phyloP scores from a whole-genome alignment of 805 yeast genomes.

The Metschnikowia colocasiae region DNA sequence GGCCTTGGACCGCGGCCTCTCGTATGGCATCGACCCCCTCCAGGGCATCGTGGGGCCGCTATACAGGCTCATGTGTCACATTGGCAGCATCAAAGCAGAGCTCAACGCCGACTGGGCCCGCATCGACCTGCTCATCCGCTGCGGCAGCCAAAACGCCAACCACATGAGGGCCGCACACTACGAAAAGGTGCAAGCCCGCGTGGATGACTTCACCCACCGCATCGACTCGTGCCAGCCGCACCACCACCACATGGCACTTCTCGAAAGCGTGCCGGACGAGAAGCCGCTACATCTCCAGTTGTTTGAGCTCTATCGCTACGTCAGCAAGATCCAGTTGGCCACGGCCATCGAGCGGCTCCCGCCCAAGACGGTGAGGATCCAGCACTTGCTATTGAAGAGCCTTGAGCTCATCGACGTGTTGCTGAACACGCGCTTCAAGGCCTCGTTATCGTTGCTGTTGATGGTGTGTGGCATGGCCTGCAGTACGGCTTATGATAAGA shows the following conservation, averaged over 20 bases:
- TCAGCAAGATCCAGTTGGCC: conserved; percentile 16
- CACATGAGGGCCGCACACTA: conserved; percentile 10
- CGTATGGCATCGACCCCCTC: conserved; percentile 20
- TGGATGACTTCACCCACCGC: conserved; percentile 3
- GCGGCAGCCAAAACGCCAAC: neutral
- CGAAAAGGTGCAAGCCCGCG: conserved; percentile 4
- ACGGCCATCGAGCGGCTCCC: conserved; percentile 11
- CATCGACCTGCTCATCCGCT: neutral
- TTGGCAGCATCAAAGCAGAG: conserved; percentile 14
- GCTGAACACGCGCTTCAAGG: conserved; percentile 13
- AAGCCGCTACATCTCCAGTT: conserved; percentile 12
- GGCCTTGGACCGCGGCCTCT: conserved; percentile 12
- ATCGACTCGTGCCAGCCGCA: conserved; percentile 13
- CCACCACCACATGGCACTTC: conserved; percentile 11
- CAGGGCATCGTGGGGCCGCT: conserved; percentile 18
- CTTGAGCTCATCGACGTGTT: conserved; percentile 12
- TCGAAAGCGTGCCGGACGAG: conserved; percentile 9
- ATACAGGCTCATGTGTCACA: conserved; percentile 15
- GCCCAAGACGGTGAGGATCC: conserved; percentile 13
- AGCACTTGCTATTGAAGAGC: conserved; percentile 12
- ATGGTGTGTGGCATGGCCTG: conserved; percentile 33
- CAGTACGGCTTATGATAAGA: conserved; percentile 23
- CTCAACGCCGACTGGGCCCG: conserved; percentile 8
- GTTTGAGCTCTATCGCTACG: conserved; percentile 15
- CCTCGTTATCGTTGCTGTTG: conserved; percentile 17